Evolutionary conservation across 2,329 filamentous ascomycete species (phyloP).

Genomic region (Aspergillus hortae): DNA sequence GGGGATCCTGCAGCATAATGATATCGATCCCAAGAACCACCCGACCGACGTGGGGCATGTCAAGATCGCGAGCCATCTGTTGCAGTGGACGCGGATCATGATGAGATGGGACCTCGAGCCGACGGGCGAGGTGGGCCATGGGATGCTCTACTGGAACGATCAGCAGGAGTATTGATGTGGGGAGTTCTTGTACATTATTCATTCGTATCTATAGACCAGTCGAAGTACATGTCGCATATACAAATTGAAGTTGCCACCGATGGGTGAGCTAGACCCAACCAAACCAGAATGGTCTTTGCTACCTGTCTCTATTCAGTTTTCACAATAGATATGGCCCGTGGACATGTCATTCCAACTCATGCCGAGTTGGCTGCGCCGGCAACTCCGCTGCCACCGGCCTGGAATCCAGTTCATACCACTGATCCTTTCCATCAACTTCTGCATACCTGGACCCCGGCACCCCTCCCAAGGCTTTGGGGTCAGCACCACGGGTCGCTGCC

Average conservation of each 20-base stretch:
- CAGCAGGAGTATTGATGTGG: conserved; percentile 39
- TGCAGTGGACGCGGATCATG: conserved; percentile 54
- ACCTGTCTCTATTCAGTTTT: too few relatives aligned
- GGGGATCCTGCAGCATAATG: conserved; percentile 60
- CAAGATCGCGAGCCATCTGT: conserved; percentile 59
- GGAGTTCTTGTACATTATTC: background rate
- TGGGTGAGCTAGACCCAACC: too few relatives aligned
- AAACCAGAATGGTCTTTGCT: too few relatives aligned
- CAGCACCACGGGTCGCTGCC: background rate
- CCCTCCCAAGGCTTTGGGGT: background rate
- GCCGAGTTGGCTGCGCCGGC: background rate
- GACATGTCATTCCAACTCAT: background rate
- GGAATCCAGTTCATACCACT: background rate
- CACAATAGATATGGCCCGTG: too few relatives aligned
- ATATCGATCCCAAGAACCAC: conserved; percentile 57
- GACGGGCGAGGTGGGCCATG: conserved; percentile 52
- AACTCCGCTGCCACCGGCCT: background rate
- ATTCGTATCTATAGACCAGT: background rate
- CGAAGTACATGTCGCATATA: background rate
- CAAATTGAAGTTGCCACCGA: background rate
- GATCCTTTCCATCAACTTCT: background rate
- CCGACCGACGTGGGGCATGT: conserved; percentile 60
- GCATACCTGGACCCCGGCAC: background rate
- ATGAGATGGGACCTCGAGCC: conserved; percentile 57
- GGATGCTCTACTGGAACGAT: conserved; percentile 55